Evolutionary conservation across 495 filamentous ascomycete genomes (phyloP).

Genomic region (Neurospora hispaniola): DNA sequence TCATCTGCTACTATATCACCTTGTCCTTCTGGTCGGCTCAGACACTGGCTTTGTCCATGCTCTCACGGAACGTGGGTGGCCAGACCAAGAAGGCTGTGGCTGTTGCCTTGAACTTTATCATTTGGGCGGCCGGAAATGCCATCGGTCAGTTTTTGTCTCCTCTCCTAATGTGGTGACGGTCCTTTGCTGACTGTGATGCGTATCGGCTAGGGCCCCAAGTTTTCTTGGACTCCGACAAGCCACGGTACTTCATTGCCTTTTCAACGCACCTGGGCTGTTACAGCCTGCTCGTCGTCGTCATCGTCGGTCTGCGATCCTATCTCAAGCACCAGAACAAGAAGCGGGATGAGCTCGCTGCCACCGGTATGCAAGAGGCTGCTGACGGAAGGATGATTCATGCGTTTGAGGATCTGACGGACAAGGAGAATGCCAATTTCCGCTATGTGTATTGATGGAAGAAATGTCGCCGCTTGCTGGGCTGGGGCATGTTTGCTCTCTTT

Average conservation of each 20-base stretch:
- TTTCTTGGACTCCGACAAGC: slow-evolving; percentile 38
- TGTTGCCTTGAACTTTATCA: slow-evolving; percentile 37
- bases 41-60: slow-evolving; percentile 41
- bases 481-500: not conserved
- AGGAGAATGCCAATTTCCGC: slow-evolving; percentile 45
- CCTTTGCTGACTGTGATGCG: not conserved
- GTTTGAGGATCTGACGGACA: slow-evolving; percentile 50
- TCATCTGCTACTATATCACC: slow-evolving; percentile 48
- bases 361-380: slow-evolving; percentile 28
- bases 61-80: slow-evolving; percentile 42
- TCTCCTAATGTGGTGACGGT: not conserved
- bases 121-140: slow-evolving; percentile 41
- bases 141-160: slow-evolving; percentile 19
- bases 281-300: slow-evolving; percentile 32
- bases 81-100: slow-evolving; percentile 45
- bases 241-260: slow-evolving; percentile 45
- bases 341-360: slow-evolving; percentile 33
- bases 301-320: slow-evolving; percentile 38
- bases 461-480: not conserved
- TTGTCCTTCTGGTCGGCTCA: slow-evolving; percentile 48
- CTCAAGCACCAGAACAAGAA: slow-evolving; percentile 36
- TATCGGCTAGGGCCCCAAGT: slow-evolving; percentile 35
- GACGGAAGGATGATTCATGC: slow-evolving; percentile 37
- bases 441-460: slow-evolving; percentile 26
- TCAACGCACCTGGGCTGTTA: slow-evolving; percentile 47